phyloP scores from a whole-genome alignment of 768 basidiomycete genomes.

The Collybiopsis luxurians region DNA sequence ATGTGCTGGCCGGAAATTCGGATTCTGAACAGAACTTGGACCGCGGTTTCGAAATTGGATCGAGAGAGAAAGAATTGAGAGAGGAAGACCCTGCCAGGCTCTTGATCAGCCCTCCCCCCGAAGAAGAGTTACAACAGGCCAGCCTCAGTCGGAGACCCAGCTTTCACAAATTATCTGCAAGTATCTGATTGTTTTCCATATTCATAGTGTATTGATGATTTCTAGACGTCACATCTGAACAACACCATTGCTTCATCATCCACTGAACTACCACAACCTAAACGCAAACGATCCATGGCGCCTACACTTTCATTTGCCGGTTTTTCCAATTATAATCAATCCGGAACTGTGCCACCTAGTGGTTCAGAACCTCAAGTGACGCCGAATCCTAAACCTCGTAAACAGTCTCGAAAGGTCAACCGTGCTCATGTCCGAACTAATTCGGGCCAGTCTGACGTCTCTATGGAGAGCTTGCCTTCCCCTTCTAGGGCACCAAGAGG shows the following conservation, averaged over 20 bases:
- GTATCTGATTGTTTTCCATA: constrained; percentile 8
- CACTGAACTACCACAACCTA: constrained; percentile 6
- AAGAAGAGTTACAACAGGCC: constrained; percentile 40
- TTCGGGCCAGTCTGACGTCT: constrained; percentile 3
- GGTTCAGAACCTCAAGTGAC: constrained; percentile 33
- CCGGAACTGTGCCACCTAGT: constrained; percentile 33
- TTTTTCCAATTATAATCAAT: constrained; percentile 23
- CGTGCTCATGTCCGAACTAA: constrained; percentile 8
- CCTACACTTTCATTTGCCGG: constrained; percentile 11
- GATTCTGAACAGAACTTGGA: not conserved
- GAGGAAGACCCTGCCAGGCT: constrained; percentile 20
- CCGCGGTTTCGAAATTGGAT: constrained; percentile 1
- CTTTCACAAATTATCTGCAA: constrained; percentile 23
- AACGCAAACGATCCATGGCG: constrained; percentile 12
- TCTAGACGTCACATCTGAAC: not conserved
- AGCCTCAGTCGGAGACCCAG: constrained; percentile 12
- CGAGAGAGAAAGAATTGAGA: constrained; percentile 1
- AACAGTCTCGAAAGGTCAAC: constrained; percentile 26
- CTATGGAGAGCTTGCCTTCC: constrained; percentile 9
- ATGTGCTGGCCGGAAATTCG: not conserved
- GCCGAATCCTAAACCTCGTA: constrained; percentile 63
- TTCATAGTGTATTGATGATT: not conserved
- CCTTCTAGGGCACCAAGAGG: not conserved
- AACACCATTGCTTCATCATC: not conserved
- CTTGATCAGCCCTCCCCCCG: constrained; percentile 62